Base-by-base conservation (phyloP, 2,329 filamentous ascomycete genomes). In the Mycogone perniciosa region DNA sequence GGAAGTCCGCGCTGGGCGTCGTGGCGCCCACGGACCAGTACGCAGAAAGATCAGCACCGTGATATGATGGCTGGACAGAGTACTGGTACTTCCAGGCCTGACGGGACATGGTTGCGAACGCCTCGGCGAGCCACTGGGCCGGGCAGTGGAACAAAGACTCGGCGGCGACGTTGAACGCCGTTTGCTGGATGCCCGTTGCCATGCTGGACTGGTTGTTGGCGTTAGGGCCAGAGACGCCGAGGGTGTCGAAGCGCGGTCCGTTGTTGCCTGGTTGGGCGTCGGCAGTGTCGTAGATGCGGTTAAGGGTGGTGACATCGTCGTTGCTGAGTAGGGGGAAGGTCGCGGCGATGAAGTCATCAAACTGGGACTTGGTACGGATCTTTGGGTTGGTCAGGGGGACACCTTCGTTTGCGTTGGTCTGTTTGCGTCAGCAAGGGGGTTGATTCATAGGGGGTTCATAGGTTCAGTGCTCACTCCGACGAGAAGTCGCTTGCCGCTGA, bases 121-220 rank as follows among this genome's bases (percentile, higher is more conserved):
- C 76, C 34, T 73, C 67, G 2, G 73, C 72, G 50, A 81, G 63
- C 78, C 77, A 81, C 61, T 81, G 80, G 0, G 74, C 71, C 0
- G 78, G 74, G 59, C 80, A 82, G 40, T 76, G 67, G 53, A 81
- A 81, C 2, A 75, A 76, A 1, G 72, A 68, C 61, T 83, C 79
- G 39, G 73, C 76, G 54, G 75, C 76, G 44, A 82, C 72, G 58
- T 79, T 76, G 53, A 70, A 64, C 7, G 71, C 75, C 29, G 73
- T 70, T 57, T 83, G 77, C 54, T 81, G 78, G 58, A 79, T 76
- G 27, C 79, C 79, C 2, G 71, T 73, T 2, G 67, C 76, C 33
- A 70, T 69, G 31, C 68, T 66, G 20, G 73, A 76, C 38, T 76
- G 69, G 35, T 76, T 76, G 20, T 80, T 63, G 1, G 78, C 76